These are phyloP conservation scores for Colletotrichum tropicicola DNA, from an alignment of 2,329 filamentous ascomycete species.

Conservation along the genomic window DNA sequence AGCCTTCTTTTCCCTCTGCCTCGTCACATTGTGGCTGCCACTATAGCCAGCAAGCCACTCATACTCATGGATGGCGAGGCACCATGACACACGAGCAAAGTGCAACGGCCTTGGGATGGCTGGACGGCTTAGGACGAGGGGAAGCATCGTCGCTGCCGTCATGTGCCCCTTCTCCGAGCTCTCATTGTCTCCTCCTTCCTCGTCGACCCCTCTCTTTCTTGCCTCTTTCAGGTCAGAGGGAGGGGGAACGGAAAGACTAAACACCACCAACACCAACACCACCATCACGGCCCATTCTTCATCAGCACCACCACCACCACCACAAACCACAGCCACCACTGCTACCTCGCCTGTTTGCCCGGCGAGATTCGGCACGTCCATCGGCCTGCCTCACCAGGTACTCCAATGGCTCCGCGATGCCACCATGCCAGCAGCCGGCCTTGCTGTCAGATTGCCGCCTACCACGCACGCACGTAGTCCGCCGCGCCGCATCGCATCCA, in stretches of 20 bases:
- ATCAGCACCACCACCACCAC: no score
- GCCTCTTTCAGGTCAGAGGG: not conserved
- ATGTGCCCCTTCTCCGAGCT: no score
- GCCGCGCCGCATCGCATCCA: not conserved
- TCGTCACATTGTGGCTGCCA: not conserved
- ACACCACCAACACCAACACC: not conserved
- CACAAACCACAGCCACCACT: constrained; percentile 16
- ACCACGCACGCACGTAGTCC: no score
- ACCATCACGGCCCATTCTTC: not conserved
- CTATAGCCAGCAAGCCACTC: not conserved
- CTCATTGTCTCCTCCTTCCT: no score
- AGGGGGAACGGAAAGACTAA: no score
- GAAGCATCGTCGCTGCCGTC: no score
- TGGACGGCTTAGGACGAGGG: no score
- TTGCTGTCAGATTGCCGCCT: constrained; percentile 22
- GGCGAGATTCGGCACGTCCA: constrained; percentile 21
- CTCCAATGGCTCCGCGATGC: constrained; percentile 20
- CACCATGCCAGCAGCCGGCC: constrained; percentile 16
- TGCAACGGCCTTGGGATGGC: no score
- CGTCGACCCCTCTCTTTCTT: no score
- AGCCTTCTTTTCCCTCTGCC: no score
- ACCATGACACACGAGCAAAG: no score
- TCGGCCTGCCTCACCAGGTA: constrained; percentile 14
- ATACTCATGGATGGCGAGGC: not conserved
- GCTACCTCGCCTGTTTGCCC: not conserved